phyloP scores from a whole-genome alignment of 1,284 basidiomycete species.

The Leccinum pachyderme region DNA sequence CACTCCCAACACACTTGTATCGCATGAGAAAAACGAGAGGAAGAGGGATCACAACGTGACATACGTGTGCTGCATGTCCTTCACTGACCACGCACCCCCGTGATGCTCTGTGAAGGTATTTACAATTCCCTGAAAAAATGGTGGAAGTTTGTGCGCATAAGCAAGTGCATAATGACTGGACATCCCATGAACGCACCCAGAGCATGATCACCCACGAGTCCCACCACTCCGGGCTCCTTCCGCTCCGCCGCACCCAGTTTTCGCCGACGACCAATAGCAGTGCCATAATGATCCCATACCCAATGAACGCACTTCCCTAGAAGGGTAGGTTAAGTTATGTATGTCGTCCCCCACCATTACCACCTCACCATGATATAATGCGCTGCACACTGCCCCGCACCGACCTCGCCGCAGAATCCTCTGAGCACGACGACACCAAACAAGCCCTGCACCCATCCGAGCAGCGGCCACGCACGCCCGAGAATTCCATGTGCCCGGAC shows the following conservation, averaged over 20 bases:
- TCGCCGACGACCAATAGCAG: slow-evolving; percentile 84
- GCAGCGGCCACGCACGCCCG: slow-evolving; percentile 82
- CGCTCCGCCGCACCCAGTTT: slow-evolving; percentile 72
- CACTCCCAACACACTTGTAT: slow-evolving; percentile 41
- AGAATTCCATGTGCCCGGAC: slow-evolving; percentile 77
- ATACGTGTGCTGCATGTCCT: slow-evolving; percentile 94
- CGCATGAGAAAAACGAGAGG: background rate
- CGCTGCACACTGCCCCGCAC: slow-evolving; percentile 81
- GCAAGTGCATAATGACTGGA: background rate
- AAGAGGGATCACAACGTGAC: slow-evolving; percentile 22
- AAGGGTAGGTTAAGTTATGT: background rate
- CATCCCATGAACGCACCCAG: slow-evolving; percentile 59
- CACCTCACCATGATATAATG: slow-evolving; percentile 83
- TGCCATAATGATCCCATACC: slow-evolving; percentile 82
- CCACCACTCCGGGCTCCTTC: slow-evolving; percentile 85
- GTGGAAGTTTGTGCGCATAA: background rate
- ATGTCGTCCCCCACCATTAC: background rate
- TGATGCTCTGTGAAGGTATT: slow-evolving; percentile 95
- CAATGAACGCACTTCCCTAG: slow-evolving; percentile 80
- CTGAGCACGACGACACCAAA: slow-evolving; percentile 66
- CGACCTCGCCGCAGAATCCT: slow-evolving; percentile 68
- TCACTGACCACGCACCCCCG: slow-evolving; percentile 79
- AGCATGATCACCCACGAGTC: slow-evolving; percentile 87
- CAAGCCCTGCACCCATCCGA: slow-evolving; percentile 88
- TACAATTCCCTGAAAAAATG: slow-evolving; percentile 43